Percentiles rank a stretch among this genome's conserved stretches.
Conservation (phyloP, 106 monocot species). For the Dendrobium huoshanense region DNA sequence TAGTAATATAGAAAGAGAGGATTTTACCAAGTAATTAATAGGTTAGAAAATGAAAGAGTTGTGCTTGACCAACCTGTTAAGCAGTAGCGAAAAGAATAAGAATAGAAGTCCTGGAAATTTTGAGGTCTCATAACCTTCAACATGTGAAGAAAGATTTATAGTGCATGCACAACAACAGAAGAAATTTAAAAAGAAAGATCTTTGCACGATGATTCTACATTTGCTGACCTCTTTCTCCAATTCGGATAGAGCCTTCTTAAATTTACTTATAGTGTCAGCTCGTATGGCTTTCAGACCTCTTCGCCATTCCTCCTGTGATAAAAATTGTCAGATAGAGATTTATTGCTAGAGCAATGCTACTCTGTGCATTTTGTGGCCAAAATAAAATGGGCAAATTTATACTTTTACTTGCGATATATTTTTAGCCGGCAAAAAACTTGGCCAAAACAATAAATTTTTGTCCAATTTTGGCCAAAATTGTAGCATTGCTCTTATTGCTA, state of each 20-base stretch:
- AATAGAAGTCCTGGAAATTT: constrained; percentile 76
- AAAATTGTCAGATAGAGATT: background rate
- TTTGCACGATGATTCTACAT: background rate
- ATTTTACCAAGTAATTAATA: background rate
- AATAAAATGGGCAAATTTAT: background rate
- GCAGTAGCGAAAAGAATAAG: constrained; percentile 81
- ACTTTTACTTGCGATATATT: background rate
- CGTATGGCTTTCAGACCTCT: constrained; percentile 64
- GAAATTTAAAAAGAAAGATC: background rate
- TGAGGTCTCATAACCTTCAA: constrained; percentile 62
- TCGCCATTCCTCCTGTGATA: constrained; percentile 78
- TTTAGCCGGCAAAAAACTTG: background rate
- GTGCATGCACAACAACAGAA: no score
- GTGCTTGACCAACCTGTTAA: constrained; percentile 60
- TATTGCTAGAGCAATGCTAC: background rate
- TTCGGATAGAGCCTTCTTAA: constrained; percentile 71
- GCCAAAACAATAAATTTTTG: background rate
- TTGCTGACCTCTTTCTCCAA: constrained; percentile 56
- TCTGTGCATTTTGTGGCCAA: background rate
- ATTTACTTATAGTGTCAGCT: constrained; percentile 61
- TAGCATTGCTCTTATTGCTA: background rate
- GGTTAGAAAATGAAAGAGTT: background rate
- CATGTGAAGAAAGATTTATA: background rate
- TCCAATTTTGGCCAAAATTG: background rate
- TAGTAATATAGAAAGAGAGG: constrained; percentile 3